Conservation (phyloP, 179 eudicot genomes). For the Spergularia azorica region DNA sequence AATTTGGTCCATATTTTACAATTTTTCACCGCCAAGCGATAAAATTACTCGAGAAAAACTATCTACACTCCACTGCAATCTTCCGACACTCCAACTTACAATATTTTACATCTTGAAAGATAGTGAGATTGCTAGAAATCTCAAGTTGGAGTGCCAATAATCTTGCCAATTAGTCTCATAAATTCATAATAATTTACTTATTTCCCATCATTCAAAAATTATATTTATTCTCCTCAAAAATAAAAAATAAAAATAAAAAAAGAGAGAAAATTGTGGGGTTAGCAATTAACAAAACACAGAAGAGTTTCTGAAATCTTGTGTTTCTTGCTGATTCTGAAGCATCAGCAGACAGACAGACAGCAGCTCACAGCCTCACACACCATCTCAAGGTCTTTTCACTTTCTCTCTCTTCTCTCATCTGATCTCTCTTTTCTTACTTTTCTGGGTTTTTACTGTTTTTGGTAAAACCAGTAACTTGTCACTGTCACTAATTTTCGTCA, state of each 20-base stretch:
- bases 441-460: slow-evolving; percentile 12
- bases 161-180: too few species aligned
- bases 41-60: too few species aligned
- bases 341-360: background rate
- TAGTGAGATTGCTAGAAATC: too few species aligned
- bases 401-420: slow-evolving; percentile 14
- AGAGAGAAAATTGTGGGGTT: slow-evolving; percentile 4
- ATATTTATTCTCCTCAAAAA: background rate
- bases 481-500: background rate
- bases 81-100: too few species aligned
- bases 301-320: background rate
- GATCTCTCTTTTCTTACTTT: background rate
- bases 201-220: too few species aligned
- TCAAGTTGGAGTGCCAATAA: too few species aligned
- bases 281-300: too few species aligned
- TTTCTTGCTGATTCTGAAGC: background rate
- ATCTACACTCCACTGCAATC: too few species aligned
- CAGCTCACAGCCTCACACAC: slow-evolving; percentile 2
- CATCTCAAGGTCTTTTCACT: slow-evolving; percentile 20
- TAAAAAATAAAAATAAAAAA: background rate
- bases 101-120: too few species aligned
- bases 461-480: background rate
- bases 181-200: too few species aligned
- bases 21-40: too few species aligned
- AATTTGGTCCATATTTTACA: too few species aligned